phyloP scores from a whole-genome alignment of 2,329 filamentous ascomycete genomes.

The Trichoderma gracile region DNA sequence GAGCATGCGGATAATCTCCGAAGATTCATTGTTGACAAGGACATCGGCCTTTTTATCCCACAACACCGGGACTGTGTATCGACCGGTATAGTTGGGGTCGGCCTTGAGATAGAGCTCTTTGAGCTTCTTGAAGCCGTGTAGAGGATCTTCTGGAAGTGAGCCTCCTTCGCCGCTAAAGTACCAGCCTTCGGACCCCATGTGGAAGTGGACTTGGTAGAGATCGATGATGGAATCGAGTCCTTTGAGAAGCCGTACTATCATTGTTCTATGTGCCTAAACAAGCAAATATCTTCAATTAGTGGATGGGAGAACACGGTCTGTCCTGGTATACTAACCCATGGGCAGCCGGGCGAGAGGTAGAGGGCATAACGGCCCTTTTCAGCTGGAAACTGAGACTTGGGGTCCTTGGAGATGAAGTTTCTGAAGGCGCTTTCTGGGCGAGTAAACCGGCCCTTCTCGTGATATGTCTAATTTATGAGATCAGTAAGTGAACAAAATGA shows the following conservation, averaged over 20 bases:
- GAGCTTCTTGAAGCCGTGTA: slow-evolving; percentile 67
- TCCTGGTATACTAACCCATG: slow-evolving; percentile 52
- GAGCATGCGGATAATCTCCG: slow-evolving; percentile 83
- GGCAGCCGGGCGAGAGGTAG: slow-evolving; percentile 62
- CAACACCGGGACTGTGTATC: slow-evolving; percentile 73
- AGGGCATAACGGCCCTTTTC: slow-evolving; percentile 62
- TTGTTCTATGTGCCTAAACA: slow-evolving; percentile 69
- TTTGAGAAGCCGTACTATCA: slow-evolving; percentile 73
- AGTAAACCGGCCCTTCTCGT: slow-evolving; percentile 52
- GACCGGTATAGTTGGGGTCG: slow-evolving; percentile 65
- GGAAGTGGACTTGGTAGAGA: slow-evolving; percentile 68
- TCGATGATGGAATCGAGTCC: slow-evolving; percentile 69
- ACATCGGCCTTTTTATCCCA: slow-evolving; percentile 67
- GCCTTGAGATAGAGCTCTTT: slow-evolving; percentile 70
- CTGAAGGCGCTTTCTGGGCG: slow-evolving; percentile 58
- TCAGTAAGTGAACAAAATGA: not conserved
- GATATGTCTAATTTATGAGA: slow-evolving; percentile 19
- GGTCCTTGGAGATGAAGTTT: slow-evolving; percentile 53
- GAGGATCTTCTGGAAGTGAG: slow-evolving; percentile 56
- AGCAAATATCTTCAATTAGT: too few species aligned
- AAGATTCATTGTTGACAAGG: slow-evolving; percentile 81
- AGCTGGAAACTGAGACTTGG: slow-evolving; percentile 55
- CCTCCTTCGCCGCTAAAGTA: slow-evolving; percentile 49
- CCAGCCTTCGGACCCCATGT: slow-evolving; percentile 62
- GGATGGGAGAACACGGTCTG: not conserved